Conservation (phyloP, 1,284 basidiomycete genomes). For the Tranzscheliella williamsii region DNA sequence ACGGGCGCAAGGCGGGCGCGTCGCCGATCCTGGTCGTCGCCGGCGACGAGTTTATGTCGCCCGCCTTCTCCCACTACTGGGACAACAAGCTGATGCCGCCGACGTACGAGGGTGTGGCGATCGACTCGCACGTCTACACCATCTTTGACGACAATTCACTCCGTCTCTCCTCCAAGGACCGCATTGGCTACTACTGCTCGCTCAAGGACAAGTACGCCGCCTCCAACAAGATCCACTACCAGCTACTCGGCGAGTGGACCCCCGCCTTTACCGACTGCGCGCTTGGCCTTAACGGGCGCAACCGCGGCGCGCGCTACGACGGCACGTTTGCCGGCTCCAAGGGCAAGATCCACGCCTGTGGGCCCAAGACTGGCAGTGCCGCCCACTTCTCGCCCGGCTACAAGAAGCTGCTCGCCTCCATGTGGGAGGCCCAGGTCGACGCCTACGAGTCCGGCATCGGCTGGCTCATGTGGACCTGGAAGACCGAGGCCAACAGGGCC, state of each 20-base stretch:
- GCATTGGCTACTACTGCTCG: constrained; percentile 49
- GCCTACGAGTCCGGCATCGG: constrained; percentile 65
- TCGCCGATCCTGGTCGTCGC: constrained; percentile 65
- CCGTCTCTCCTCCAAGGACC: constrained; percentile 26
- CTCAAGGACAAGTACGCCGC: constrained; percentile 39
- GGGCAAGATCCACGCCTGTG: constrained; percentile 71
- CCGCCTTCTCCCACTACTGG: constrained; percentile 69
- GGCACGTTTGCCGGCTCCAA: constrained; percentile 66
- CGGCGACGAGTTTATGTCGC: constrained; percentile 81
- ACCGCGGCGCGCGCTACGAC: constrained; percentile 77
- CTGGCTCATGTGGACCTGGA: constrained; percentile 86
- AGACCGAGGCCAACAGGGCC: constrained; percentile 64
- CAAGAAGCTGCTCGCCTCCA: constrained; percentile 79
- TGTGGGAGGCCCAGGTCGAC: constrained; percentile 77
- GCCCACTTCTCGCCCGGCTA: constrained; percentile 75
- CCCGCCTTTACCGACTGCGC: constrained; percentile 81
- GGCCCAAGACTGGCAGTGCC: constrained; percentile 72
- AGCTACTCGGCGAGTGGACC: constrained; percentile 60
- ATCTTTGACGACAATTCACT: constrained; percentile 45
- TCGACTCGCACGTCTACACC: constrained; percentile 67
- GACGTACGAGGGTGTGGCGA: constrained; percentile 70
- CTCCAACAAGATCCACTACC: constrained; percentile 44
- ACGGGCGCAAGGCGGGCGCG: constrained; percentile 12
- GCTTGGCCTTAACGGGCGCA: constrained; percentile 70
- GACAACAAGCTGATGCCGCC: constrained; percentile 69